Base-by-base conservation (phyloP, 768 basidiomycete genomes). In the Crepidotus variabilis region DNA sequence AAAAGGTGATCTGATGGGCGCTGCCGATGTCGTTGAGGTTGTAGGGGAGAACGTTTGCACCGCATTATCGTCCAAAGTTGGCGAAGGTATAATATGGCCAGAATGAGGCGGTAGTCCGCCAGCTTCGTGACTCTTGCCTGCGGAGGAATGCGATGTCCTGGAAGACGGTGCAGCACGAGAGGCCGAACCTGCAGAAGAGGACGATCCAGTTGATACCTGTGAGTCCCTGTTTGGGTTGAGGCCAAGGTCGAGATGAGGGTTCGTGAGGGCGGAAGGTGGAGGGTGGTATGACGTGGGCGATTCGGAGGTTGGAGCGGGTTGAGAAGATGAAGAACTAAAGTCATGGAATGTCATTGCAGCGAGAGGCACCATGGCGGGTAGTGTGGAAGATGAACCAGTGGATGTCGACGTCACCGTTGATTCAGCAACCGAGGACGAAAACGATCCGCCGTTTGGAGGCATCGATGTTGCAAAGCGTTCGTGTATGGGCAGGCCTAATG, bases 401-500 rank as follows among this genome's bases (percentile, higher is more conserved):
- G 60, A 49, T 3, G 55, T 28, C 6, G 52, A 54, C 0, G 57
- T 55, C 32, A 20, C 52, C 28, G 51, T 28, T 47, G 43, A 22
- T 22, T 56, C 59, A 10, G 52, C 21, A 9, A 47, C 6, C 18
- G 24, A 35, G n/a, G 48, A 34, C 36, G 57, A 45, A 36, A 10
- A 55, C 34, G 13, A 68, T 61, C 0, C 65, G 71, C 18, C 39
- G 59, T 34, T 32, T 23, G 34, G 10, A 23, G 36, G 32, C n/a
- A 55, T 33, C 13, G 32, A 28, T 52, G 60, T 21, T 53, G 6
- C 79, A 60, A 81, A 83, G 56, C 69, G 68, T 16, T 70, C 75
- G 2, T 79, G 79, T 54, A 81, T 81, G 21, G 80, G 79, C 20
- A 80, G 71, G 7, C 69, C 28, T 9, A 50, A 56, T 9, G 51